These are phyloP conservation scores for Pythium volutum DNA, from an alignment of 352 stramenopile genomes.

Conservation along the genomic window DNA sequence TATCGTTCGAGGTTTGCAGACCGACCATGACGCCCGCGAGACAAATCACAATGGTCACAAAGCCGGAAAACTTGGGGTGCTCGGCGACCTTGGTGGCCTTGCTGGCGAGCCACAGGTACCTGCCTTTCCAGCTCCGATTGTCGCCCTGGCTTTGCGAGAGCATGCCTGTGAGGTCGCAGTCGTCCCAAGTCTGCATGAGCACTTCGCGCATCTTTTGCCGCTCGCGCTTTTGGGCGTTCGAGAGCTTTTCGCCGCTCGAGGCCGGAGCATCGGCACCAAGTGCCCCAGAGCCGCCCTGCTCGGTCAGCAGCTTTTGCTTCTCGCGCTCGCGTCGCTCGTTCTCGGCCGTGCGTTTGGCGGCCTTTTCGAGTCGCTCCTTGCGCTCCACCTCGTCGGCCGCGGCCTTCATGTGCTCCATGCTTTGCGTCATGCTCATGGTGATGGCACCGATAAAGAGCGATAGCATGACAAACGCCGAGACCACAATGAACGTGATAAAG, in stretches of 20 bases:
- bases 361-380: slow-evolving; percentile 60
- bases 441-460: slow-evolving; percentile 89
- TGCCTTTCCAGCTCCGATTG: slow-evolving; percentile 41
- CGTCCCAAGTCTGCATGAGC: slow-evolving; percentile 72
- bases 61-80: slow-evolving; percentile 50
- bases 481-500: slow-evolving; percentile 87
- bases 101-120: slow-evolving; percentile 44
- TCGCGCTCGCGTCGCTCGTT: slow-evolving; percentile 46
- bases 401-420: slow-evolving; percentile 86
- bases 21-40: slow-evolving; percentile 74
- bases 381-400: slow-evolving; percentile 61
- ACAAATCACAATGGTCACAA: slow-evolving; percentile 80
- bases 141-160: slow-evolving; percentile 47
- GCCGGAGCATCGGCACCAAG: neutral
- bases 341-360: slow-evolving; percentile 48
- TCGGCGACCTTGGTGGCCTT: slow-evolving; percentile 53
- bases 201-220: slow-evolving; percentile 75
- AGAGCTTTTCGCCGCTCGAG: slow-evolving; percentile 41
- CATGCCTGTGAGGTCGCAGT: slow-evolving; percentile 69
- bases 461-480: slow-evolving; percentile 88
- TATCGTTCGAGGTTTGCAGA: slow-evolving; percentile 61
- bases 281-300: slow-evolving; percentile 3
- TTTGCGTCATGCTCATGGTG: slow-evolving; percentile 90
- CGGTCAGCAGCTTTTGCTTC: slow-evolving; percentile 28
- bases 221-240: slow-evolving; percentile 48